A percentile compares a stretch with the other conserved stretches of the same genome.
phyloP scores from a whole-genome alignment of 306 rosid species.

The Dryas drummondii region DNA sequence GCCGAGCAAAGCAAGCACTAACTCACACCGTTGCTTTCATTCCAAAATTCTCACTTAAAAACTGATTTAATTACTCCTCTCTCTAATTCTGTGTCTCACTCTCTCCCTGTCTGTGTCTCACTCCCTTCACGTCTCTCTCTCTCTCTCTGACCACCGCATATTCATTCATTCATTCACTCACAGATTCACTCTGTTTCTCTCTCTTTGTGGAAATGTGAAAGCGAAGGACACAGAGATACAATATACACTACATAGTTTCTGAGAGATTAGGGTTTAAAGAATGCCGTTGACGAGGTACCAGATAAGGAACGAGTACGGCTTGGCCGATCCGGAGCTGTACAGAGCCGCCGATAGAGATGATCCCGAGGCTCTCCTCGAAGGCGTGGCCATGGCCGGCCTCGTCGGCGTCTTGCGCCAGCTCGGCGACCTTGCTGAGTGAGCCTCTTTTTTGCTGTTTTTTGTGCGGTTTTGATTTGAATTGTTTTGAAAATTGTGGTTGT shows the following conservation, averaged over 20 bases:
- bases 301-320: conserved; percentile 64
- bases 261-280: conserved; percentile 35
- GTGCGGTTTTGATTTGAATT: conserved; percentile 1
- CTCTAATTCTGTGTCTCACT: conserved; percentile 13
- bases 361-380: conserved; percentile 86
- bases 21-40: conserved; percentile 9
- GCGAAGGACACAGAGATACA: conserved; percentile 2
- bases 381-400: conserved; percentile 83
- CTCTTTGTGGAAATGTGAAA: conserved; percentile 42
- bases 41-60: conserved; percentile 15
- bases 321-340: conserved; percentile 87
- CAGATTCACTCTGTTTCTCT: conserved; percentile 28
- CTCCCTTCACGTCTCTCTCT: conserved; percentile 40
- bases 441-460: neutral
- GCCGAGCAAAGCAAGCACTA: conserved; percentile 9
- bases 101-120: conserved; percentile 7
- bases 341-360: conserved; percentile 81
- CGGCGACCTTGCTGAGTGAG: conserved; percentile 94
- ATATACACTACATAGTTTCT: neutral
- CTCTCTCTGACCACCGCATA: conserved; percentile 29
- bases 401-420: conserved; percentile 95
- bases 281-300: conserved; percentile 84
- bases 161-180: conserved; percentile 31
- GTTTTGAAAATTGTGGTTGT: neutral
- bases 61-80: neutral